Evolutionary conservation across 192 early-diverging fungal species (phyloP).

Genomic region (Coemansia sp.): DNA sequence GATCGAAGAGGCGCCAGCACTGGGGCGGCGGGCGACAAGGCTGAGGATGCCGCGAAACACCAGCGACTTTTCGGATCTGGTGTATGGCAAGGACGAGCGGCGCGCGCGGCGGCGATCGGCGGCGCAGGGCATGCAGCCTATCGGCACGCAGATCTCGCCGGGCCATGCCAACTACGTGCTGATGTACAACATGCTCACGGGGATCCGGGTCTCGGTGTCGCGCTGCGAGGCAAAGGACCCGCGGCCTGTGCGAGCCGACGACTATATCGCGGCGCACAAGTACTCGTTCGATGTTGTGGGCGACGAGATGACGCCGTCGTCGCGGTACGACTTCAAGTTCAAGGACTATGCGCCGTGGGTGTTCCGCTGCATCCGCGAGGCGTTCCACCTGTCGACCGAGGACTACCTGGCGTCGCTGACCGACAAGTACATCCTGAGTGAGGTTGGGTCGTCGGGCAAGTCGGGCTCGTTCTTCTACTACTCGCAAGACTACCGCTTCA

Average conservation of each 20-base stretch:
- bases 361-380: constrained; percentile 85
- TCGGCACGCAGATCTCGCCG: constrained; percentile 86
- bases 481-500: constrained; percentile 96
- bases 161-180: constrained; percentile 95
- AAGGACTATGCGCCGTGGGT: constrained; percentile 99
- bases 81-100: constrained; percentile 29
- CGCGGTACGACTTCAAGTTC: constrained; percentile 98
- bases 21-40: constrained; percentile 13
- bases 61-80: constrained; percentile 38
- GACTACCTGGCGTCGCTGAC: constrained; percentile 95
- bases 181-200: constrained; percentile 99
- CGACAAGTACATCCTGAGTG: constrained; percentile 94
- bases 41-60: constrained; percentile 44
- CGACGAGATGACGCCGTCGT: constrained; percentile 92
- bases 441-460: constrained; percentile 93
- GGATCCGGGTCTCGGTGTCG: constrained; percentile 87
- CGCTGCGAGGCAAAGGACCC: constrained; percentile 83
- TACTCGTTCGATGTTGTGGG: constrained; percentile 94
- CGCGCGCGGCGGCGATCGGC: constrained; percentile 37
- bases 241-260: constrained; percentile 69
- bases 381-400: constrained; percentile 83
- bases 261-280: constrained; percentile 89
- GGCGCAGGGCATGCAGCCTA: constrained; percentile 26
- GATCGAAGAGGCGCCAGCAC: constrained; percentile 13
- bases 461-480: constrained; percentile 98